Base-by-base conservation (phyloP, 495 filamentous ascomycete genomes). In the Aspergillus nidulans region DNA sequence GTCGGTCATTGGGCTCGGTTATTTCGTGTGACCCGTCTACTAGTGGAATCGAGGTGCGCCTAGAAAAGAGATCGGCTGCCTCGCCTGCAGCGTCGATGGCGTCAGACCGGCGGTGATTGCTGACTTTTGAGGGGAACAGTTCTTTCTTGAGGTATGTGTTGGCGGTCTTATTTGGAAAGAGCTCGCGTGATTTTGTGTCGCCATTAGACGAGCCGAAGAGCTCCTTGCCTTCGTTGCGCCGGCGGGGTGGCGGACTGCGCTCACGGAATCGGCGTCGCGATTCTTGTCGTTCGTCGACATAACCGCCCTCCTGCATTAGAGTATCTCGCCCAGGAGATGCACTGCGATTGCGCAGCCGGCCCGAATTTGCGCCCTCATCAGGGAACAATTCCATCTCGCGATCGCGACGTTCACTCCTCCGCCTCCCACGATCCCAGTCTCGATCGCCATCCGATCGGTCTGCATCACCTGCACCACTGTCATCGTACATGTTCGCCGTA, bases 401-500 rank as follows among this genome's bases (percentile, higher is more conserved):
- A 3, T 43, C 32, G 16, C 28, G 16, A 15, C 45, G 45, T 39
- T 8, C 36, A 13, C 73, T 28, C 8, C 65, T 59, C 13, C 65
- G 52, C 52, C 64, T 60, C 9, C 67, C 63, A 19, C 57, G 58
- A 55, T 42, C 63, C 36, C 57, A 70, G 52, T 49, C 66, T 57
- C 53, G 68, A 60, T 63, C 69, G 43, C 58, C 53, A 58, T 69
- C 64, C 6, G 64, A 68, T 53, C 63, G 74, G 60, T 62, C 69
- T 26, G 53, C 60, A 6, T 61, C 61, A 16, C 21, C 45, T 1
- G 55, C 25, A 1, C 49, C 30, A 8, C 63, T 51, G 55, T 95
- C 91, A 57, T 91, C 91, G 57, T 95, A 95, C 69, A 96, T 83
- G 53, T 77, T 87, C 20, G 80, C 87, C 58, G 85, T 83, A 61